Percentiles rank a stretch among this genome's conserved stretches.
Conservation (phyloP, 202 grass and related monocot species). For the Carex arenaria region DNA sequence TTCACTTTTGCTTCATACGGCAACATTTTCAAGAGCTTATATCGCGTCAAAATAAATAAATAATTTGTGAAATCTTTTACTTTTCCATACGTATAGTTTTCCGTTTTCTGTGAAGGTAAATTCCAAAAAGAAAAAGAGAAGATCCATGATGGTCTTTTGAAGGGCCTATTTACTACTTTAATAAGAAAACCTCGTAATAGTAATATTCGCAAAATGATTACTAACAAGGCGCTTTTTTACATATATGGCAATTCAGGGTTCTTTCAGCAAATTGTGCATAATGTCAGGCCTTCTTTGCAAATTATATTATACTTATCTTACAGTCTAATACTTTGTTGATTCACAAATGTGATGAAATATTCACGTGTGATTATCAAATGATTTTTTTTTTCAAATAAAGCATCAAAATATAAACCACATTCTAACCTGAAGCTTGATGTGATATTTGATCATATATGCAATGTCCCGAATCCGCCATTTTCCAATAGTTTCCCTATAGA, state of each 20-base stretch:
- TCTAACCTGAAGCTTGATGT: constrained; percentile 60
- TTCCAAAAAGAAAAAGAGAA: not conserved
- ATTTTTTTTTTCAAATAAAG: not conserved
- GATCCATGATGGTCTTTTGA: no score
- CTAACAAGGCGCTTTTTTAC: no score
- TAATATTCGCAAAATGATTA: no score
- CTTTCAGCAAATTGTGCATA: no score
- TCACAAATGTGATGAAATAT: not conserved
- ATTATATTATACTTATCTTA: not conserved
- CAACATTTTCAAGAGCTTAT: not conserved
- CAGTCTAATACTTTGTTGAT: not conserved
- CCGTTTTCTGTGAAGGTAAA: not conserved
- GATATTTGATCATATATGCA: constrained; percentile 59
- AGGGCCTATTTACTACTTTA: no score
- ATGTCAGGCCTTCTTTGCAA: no score
- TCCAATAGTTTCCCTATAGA: constrained; percentile 51
- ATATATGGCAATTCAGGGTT: no score
- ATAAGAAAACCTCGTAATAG: no score
- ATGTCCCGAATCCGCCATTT: constrained; percentile 55
- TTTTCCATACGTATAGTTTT: not conserved
- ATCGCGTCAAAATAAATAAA: not conserved
- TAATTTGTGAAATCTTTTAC: not conserved
- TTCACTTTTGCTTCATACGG: no score
- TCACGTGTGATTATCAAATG: not conserved
- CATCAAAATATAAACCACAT: not conserved